Evolutionary conservation across 2,329 filamentous ascomycete genomes (phyloP).

Genomic region (Escovopsis sp.): DNA sequence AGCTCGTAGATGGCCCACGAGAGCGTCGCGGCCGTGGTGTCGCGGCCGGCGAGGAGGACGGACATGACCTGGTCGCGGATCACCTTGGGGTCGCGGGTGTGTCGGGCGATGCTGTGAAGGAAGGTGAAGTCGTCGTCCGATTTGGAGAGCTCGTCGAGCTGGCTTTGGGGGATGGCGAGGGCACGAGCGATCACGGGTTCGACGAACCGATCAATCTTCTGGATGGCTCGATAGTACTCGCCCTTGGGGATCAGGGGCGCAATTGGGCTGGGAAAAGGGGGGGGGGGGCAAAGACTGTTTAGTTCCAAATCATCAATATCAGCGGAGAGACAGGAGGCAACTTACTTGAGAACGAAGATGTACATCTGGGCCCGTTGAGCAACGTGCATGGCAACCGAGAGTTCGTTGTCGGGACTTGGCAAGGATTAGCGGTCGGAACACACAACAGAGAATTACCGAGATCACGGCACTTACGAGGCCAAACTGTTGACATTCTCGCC

Average conservation of each 20-base stretch:
- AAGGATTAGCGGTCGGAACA: neutral
- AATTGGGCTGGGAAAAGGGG: slow-evolving; percentile 33
- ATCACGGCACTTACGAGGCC: slow-evolving; percentile 17
- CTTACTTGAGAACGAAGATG: slow-evolving; percentile 34
- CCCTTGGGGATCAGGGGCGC: slow-evolving; percentile 41
- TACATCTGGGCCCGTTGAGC: slow-evolving; percentile 54
- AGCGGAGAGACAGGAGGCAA: neutral
- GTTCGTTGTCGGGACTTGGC: slow-evolving; percentile 36
- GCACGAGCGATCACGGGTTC: slow-evolving; percentile 54
- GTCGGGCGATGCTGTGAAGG: slow-evolving; percentile 59
- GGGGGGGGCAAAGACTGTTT: no score
- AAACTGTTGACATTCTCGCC: slow-evolving; percentile 39
- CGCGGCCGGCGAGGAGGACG: slow-evolving; percentile 64
- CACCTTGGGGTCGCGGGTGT: slow-evolving; percentile 46
- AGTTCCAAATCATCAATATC: neutral
- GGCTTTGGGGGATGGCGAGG: slow-evolving; percentile 44
- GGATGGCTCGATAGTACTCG: slow-evolving; percentile 47
- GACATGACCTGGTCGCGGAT: slow-evolving; percentile 66
- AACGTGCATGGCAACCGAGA: slow-evolving; percentile 55
- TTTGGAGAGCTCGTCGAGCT: slow-evolving; percentile 55
- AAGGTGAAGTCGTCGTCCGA: slow-evolving; percentile 57
- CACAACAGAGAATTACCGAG: neutral
- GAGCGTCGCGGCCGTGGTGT: slow-evolving; percentile 73
- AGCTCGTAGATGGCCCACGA: slow-evolving; percentile 76
- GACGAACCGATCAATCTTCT: slow-evolving; percentile 53